Evolutionary conservation across 805 yeast species (phyloP).

Genomic region (Middelhovenomyces tepae): DNA sequence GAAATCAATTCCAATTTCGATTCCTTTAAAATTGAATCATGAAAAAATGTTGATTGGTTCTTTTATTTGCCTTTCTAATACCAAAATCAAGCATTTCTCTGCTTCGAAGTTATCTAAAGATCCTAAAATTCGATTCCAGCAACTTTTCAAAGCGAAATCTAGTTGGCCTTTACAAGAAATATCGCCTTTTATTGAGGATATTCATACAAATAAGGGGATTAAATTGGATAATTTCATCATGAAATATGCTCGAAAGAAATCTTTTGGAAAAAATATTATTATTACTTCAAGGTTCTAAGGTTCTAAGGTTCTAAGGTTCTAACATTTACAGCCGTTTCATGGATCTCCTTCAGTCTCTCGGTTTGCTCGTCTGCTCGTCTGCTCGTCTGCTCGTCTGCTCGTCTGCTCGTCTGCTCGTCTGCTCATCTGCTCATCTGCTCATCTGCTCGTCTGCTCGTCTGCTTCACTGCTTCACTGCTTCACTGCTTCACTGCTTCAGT

Average conservation of each 20-base stretch:
- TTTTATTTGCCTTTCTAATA: slow-evolving; percentile 39
- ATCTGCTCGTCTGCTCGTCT: no score
- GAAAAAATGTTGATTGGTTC: slow-evolving; percentile 46
- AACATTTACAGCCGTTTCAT: no score
- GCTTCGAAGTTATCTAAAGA: slow-evolving; percentile 40
- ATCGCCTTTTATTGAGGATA: slow-evolving; percentile 52
- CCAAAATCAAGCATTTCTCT: slow-evolving; percentile 46
- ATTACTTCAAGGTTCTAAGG: slow-evolving; percentile 30
- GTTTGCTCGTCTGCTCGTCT: no score
- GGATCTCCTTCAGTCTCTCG: no score
- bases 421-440: no score
- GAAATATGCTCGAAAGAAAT: slow-evolving; percentile 52
- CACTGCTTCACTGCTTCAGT: no score
- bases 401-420: no score
- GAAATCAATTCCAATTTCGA: slow-evolving; percentile 24
- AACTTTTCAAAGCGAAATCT: slow-evolving; percentile 45
- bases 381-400: no score
- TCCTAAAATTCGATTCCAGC: slow-evolving; percentile 39
- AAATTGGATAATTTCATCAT: slow-evolving; percentile 51
- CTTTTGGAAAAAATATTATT: slow-evolving; percentile 33
- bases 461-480: no score
- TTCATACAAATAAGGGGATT: slow-evolving; percentile 41
- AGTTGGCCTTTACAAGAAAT: slow-evolving; percentile 58
- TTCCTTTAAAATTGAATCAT: slow-evolving; percentile 56
- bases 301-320: no score